Conservation (phyloP, 176 grass and related monocot species). For the Cymbopogon citratus region DNA sequence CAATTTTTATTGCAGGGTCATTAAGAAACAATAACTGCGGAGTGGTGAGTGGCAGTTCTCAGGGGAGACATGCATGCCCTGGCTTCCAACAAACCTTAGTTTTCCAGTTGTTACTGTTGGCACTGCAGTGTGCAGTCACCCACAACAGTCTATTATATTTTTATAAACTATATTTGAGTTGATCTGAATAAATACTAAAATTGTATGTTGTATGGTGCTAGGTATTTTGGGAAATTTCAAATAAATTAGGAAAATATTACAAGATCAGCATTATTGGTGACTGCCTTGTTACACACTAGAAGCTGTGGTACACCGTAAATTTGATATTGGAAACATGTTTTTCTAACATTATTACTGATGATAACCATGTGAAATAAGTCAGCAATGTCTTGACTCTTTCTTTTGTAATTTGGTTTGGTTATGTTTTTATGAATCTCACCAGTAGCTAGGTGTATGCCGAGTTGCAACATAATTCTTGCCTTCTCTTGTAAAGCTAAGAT, state of each 20-base stretch:
- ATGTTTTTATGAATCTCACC: not conserved
- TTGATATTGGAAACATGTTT: not conserved
- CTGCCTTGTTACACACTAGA: too few species aligned
- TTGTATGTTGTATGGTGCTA: not conserved
- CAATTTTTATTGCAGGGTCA: not conserved
- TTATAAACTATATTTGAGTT: too few species aligned
- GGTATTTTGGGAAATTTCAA: not conserved
- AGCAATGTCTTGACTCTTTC: not conserved
- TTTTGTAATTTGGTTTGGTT: not conserved
- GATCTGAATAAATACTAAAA: too few species aligned
- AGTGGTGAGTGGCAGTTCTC: not conserved
- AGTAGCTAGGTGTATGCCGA: not conserved
- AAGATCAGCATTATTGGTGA: too few species aligned
- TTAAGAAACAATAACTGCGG: not conserved
- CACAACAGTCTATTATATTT: too few species aligned
- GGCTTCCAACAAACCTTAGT: not conserved
- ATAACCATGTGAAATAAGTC: not conserved
- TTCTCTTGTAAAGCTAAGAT: not conserved
- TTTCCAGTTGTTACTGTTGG: not conserved
- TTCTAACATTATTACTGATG: not conserved
- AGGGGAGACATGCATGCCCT: not conserved
- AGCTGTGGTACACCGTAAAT: too few species aligned
- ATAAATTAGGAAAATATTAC: not conserved
- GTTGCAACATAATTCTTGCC: not conserved
- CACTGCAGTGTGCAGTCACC: not conserved